Base-by-base conservation (phyloP, 108 stramenopile genomes). In the Pelagomonas calceolata region DNA sequence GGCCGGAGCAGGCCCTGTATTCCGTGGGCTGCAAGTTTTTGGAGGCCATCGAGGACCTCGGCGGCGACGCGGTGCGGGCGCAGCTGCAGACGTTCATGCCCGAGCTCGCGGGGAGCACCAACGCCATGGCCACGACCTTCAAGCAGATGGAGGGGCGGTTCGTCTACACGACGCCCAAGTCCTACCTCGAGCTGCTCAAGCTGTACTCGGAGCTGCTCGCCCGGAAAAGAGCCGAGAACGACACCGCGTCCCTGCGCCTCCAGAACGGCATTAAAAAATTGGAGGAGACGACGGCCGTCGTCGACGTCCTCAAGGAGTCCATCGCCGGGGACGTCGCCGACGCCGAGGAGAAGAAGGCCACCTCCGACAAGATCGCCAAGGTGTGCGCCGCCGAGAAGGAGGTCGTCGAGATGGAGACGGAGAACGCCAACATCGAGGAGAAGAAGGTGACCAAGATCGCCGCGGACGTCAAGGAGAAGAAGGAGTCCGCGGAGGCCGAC, bases 111-210 rank as follows among this genome's bases (percentile, higher is more conserved):
- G 64, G 72, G 34, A 45, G 63, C 29, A 84, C 85, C 43, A 86
- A 86, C 78, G 60, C 75, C 33, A 73, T 72, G 17, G 88, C 88
- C 34, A 64, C 76, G 36, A n/a, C 66, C 30, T 88, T 83, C 73
- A 39, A 30, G 34, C 17, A 51, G 34, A 63, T 68, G 29, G 88
- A 87, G 69, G 72, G 80, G 16, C 68, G 85, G 45, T 39, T 66
- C 74, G 86, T 87, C n/a, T 82, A 85, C 73, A 86, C 85, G 32
- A 87, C 88, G 26, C 85, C 86, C 34, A 86, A 86, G 73, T 84
- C 84, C 26, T 88, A 78, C 74, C 79, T 88, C 29, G 88, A 88
- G 78, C 79, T 86, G 66, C 80, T 86, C 26, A 78, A 82, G 35
- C 69, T 85, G 60, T 88, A 84, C 78, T 63, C 43, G 18, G 63